These are phyloP conservation scores for Jaltomata sinuosa DNA, from an alignment of 257 asterid genomes.

Conservation along the genomic window DNA sequence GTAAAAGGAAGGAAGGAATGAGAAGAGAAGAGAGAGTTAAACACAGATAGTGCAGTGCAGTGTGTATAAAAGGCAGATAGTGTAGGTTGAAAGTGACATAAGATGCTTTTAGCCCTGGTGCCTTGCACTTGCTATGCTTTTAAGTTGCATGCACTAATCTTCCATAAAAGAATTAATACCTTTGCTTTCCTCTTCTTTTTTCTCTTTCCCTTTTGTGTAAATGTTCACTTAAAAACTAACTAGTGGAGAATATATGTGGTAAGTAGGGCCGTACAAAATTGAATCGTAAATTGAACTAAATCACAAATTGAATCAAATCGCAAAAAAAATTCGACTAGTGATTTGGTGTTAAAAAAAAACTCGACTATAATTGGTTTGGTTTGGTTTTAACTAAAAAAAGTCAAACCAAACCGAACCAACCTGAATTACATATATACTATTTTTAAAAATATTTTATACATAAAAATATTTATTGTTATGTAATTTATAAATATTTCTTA, in stretches of 20 bases:
- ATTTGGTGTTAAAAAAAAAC: too few species aligned
- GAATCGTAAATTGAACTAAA: too few species aligned
- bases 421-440: too few species aligned
- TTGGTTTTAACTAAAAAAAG: too few species aligned
- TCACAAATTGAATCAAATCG: too few species aligned
- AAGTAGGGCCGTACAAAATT: too few species aligned
- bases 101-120: background rate
- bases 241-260: background rate
- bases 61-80: background rate
- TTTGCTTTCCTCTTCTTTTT: background rate
- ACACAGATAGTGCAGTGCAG: background rate
- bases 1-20: background rate
- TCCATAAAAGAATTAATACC: background rate
- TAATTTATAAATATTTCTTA: too few species aligned
- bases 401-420: too few species aligned
- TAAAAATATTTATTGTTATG: too few species aligned
- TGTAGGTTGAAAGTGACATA: background rate
- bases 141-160: background rate
- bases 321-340: too few species aligned
- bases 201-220: background rate
- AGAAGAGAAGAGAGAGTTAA: background rate
- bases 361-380: too few species aligned
- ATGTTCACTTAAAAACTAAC: background rate
- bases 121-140: background rate
- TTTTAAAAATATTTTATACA: too few species aligned